Evolutionary conservation across 1,139 yeast genomes (phyloP).

Genomic region (Geotrichum candidum): DNA sequence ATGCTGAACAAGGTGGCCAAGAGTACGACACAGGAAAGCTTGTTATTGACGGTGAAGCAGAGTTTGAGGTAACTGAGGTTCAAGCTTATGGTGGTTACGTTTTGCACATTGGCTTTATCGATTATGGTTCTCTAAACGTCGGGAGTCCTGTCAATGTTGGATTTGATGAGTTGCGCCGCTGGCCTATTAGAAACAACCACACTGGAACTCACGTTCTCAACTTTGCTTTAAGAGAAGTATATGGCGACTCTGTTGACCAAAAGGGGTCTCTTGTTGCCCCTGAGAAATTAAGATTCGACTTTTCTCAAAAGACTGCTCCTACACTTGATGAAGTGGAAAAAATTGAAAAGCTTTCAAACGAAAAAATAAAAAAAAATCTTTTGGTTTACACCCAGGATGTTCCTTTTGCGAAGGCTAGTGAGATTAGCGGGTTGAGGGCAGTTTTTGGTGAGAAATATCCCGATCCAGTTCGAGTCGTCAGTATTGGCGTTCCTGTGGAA

Average conservation of each 20-base stretch:
- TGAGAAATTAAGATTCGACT: slow-evolving; percentile 92
- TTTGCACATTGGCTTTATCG: slow-evolving; percentile 81
- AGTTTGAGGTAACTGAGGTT: slow-evolving; percentile 84
- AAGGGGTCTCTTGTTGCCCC: slow-evolving; percentile 95
- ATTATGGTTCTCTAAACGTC: slow-evolving; percentile 66
- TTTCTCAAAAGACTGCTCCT: slow-evolving; percentile 77
- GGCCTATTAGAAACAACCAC: slow-evolving; percentile 96
- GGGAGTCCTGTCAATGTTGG: slow-evolving; percentile 75
- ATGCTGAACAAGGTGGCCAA: slow-evolving; percentile 99
- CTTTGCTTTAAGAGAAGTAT: slow-evolving; percentile 74
- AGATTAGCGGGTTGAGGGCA: slow-evolving; percentile 84
- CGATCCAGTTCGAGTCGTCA: slow-evolving; percentile 96
- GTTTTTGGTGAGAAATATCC: slow-evolving; percentile 99
- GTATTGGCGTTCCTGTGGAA: slow-evolving; percentile 87
- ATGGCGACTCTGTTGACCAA: slow-evolving; percentile 88
- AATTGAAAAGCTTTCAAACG: slow-evolving; percentile 71
- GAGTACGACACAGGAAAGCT: slow-evolving; percentile 91
- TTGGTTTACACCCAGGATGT: slow-evolving; percentile 81
- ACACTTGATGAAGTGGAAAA: slow-evolving; percentile 60
- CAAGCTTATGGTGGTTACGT: slow-evolving; percentile 93
- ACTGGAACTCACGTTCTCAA: slow-evolving; percentile 96
- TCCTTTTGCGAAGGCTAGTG: slow-evolving; percentile 62
- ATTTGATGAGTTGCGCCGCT: slow-evolving; percentile 88
- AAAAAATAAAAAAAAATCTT: slow-evolving; percentile 62
- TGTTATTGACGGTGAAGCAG: slow-evolving; percentile 80